A percentile compares a stretch with the other conserved stretches of the same genome.
These are phyloP conservation scores for Coemansia sp. DNA, from an alignment of 192 early-diverging fungal genomes.

Conservation along the genomic window DNA sequence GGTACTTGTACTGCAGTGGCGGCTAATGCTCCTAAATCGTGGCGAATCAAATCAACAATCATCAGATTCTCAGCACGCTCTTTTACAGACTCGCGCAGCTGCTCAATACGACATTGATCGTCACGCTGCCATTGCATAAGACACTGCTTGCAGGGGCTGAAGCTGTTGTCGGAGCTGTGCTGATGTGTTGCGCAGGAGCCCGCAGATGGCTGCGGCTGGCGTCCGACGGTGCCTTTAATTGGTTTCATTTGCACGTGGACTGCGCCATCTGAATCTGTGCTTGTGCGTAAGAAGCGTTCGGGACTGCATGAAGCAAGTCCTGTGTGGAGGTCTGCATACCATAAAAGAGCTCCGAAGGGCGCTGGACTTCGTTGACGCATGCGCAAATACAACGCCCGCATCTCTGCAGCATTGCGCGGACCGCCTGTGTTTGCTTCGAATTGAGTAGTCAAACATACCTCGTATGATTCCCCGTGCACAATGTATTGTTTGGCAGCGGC, in stretches of 20 bases:
- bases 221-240: slow-evolving; percentile 80
- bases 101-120: slow-evolving; percentile 18
- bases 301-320: slow-evolving; percentile 67
- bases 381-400: slow-evolving; percentile 19
- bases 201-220: slow-evolving; percentile 1
- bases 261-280: not conserved
- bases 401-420: not conserved
- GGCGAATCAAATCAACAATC: slow-evolving; percentile 96
- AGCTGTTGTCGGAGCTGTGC: not conserved
- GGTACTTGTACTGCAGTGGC: slow-evolving; percentile 69
- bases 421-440: slow-evolving; percentile 46
- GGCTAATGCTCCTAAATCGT: slow-evolving; percentile 83
- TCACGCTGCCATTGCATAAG: slow-evolving; percentile 17
- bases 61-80: slow-evolving; percentile 96
- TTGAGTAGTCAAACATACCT: slow-evolving; percentile 89
- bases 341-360: slow-evolving; percentile 79
- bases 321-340: slow-evolving; percentile 41
- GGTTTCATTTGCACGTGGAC: slow-evolving; percentile 86
- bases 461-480: slow-evolving; percentile 88
- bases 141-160: not conserved
- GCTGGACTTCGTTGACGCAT: slow-evolving; percentile 79
- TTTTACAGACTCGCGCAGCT: slow-evolving; percentile 71
- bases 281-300: slow-evolving; percentile 74
- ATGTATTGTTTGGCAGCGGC: slow-evolving; percentile 62
- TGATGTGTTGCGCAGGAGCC: not conserved